These are phyloP conservation scores for Cutaneotrichosporon cavernicola DNA, from an alignment of 1,284 basidiomycete genomes.

Conservation along the genomic window DNA sequence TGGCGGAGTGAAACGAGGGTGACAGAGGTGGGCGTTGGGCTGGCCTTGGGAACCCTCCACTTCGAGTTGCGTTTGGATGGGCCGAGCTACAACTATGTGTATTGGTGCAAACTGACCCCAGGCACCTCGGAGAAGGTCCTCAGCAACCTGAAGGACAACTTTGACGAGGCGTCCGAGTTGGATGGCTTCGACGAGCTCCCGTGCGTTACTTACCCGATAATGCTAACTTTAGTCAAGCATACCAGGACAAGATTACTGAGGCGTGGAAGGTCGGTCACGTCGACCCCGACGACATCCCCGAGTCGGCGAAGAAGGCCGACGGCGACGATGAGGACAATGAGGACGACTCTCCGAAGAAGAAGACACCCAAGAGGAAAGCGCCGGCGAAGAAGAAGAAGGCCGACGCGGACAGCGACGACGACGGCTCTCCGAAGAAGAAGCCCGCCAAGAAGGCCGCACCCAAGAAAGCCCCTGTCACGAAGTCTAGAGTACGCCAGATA, in stretches of 20 bases:
- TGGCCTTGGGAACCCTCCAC: no score
- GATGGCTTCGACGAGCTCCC: slow-evolving; percentile 53
- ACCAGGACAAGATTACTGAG: slow-evolving; percentile 58
- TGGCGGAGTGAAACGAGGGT: background rate
- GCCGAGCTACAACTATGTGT: background rate
- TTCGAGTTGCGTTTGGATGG: no score
- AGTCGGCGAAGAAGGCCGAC: slow-evolving; percentile 57
- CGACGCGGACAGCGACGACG: slow-evolving; percentile 25
- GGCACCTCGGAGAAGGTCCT: slow-evolving; percentile 71
- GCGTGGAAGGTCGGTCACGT: slow-evolving; percentile 70
- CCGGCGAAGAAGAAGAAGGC: slow-evolving; percentile 1
- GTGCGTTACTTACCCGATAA: slow-evolving; percentile 15
- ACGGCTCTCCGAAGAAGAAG: slow-evolving; percentile 39
- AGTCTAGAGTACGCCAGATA: background rate
- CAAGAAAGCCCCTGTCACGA: slow-evolving; percentile 16
- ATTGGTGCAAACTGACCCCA: slow-evolving; percentile 63
- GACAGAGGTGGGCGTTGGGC: background rate
- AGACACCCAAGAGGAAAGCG: slow-evolving; percentile 38
- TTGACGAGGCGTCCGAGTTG: slow-evolving; percentile 60
- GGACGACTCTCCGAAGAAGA: slow-evolving; percentile 30
- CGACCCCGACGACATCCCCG: slow-evolving; percentile 74
- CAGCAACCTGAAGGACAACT: slow-evolving; percentile 66
- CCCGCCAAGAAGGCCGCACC: slow-evolving; percentile 7
- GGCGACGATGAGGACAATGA: slow-evolving; percentile 35
- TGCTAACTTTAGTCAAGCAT: slow-evolving; percentile 50